These are phyloP conservation scores for Allodekkera sacchari DNA, from an alignment of 805 yeast genomes.

Conservation along the genomic window DNA sequence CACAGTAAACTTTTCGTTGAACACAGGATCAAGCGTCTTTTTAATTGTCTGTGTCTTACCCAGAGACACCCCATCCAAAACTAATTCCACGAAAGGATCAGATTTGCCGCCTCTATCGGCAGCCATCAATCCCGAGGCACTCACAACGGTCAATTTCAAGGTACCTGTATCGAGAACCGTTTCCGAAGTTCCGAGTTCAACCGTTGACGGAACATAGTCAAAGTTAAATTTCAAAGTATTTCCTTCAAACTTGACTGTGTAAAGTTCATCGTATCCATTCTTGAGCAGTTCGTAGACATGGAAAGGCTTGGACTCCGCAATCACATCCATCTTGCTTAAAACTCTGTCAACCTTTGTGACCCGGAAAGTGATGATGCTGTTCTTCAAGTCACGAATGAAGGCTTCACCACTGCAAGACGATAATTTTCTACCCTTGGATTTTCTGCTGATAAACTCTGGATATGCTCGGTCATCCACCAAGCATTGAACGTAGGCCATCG, in stretches of 20 bases:
- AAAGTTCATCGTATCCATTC: conserved; percentile 38
- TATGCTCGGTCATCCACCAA: conserved; percentile 56
- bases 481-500: conserved; percentile 41
- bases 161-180: conserved; percentile 62
- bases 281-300: conserved; percentile 48
- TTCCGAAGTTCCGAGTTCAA: conserved; percentile 47
- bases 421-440: conserved; percentile 37
- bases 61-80: conserved; percentile 43
- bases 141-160: conserved; percentile 45
- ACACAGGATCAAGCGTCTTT: conserved; percentile 62
- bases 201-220: conserved; percentile 53
- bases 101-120: conserved; percentile 72
- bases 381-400: conserved; percentile 62
- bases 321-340: conserved; percentile 37
- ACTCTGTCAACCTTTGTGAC: conserved; percentile 45
- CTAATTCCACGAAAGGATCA: conserved; percentile 57
- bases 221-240: conserved; percentile 37
- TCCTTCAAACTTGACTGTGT: conserved; percentile 34
- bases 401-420: conserved; percentile 43
- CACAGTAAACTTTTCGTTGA: conserved; percentile 61
- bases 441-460: conserved; percentile 49
- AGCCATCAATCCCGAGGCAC: conserved; percentile 45
- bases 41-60: conserved; percentile 55
- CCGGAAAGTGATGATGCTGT: conserved; percentile 51
- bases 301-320: conserved; percentile 44